phyloP scores from a whole-genome alignment of 176 grass and related monocot species.

The Lolium multiflorum region DNA sequence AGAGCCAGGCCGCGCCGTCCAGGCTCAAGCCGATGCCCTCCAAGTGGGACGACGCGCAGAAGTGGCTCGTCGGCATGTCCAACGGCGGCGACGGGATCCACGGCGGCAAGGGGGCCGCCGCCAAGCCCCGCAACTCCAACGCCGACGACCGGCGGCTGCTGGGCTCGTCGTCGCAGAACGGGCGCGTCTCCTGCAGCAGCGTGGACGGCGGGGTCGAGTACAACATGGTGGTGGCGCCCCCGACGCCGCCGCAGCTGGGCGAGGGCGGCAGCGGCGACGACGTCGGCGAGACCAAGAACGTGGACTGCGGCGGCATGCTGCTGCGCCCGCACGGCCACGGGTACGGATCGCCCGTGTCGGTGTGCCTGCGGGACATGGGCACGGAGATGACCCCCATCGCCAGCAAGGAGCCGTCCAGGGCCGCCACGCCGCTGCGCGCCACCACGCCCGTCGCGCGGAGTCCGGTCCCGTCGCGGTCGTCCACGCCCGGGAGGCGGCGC shows the following conservation, averaged over 20 bases:
- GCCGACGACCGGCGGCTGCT: constrained; percentile 80
- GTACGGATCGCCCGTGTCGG: constrained; percentile 39
- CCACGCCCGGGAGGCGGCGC: constrained; percentile 55
- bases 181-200: constrained; percentile 88
- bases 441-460: constrained; percentile 80
- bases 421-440: constrained; percentile 72
- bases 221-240: constrained; percentile 42
- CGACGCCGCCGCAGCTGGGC: constrained; percentile 22
- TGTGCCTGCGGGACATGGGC: constrained; percentile 91
- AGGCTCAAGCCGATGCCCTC: constrained; percentile 80
- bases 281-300: constrained; percentile 84
- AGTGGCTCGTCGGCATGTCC: constrained; percentile 83
- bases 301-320: constrained; percentile 53
- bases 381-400: constrained; percentile 99
- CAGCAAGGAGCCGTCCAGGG: constrained; percentile 95
- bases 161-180: constrained; percentile 70
- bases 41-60: constrained; percentile 98
- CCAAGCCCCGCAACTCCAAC: constrained; percentile 81
- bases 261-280: constrained; percentile 36
- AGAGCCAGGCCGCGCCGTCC: constrained; percentile 45
- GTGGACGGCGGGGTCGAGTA: constrained; percentile 74
- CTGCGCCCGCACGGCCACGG: constrained; percentile 35
- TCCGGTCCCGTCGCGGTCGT: constrained; percentile 75
- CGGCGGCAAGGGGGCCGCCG: neutral
- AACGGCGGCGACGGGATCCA: constrained; percentile 45